Base-by-base conservation (phyloP, 345 rosid genomes). In the Mangifera indica region DNA sequence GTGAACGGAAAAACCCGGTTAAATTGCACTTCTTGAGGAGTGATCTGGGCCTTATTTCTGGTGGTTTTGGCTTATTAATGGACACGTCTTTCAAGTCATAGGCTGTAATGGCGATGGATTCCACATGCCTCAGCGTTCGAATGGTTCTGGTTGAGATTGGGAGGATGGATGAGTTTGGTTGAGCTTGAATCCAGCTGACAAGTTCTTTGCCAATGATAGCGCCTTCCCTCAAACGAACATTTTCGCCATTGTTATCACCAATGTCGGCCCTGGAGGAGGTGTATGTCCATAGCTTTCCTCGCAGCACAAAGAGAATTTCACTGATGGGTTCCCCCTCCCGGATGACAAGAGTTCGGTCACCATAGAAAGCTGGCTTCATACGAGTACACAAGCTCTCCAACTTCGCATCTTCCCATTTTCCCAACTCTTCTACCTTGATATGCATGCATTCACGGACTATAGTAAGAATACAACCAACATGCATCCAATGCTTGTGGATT, bases 341-440 rank as follows among this genome's bases (percentile, higher is more conserved):
- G 9, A 66, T 24, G 18, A 66, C 29, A 2, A 5, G 21, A 55
- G 52, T 15, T 6, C n/a, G 20, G n/a, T 53, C 20, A 0, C 0
- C 7, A 6, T 32, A 67, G 18, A 0, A 5, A 8, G 40, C 48
- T 37, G 61, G 61, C 20, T 54, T 67, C 11, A 42, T 5, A 37
- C 32, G 37, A 20, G 20, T n/a, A 37, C 71, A 54, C 7, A n/a
- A 67, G 12, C 0, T 6, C 32, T n/a, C n/a, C n/a, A n/a, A n/a
- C 1, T 13, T 1, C 51, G 13, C 3, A 13, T 7, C 46, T 11
- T 29, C 37, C 34, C 21, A 67, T 0, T 22, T 32, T 54, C 8
- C n/a, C 1, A 67, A 37, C 14, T 53, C 71, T 7, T 34, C 45
- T 37, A 67, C 61, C 71, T 67, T 53, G 18, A 67, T 4, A 34